phyloP scores from a whole-genome alignment of 2,329 filamentous ascomycete genomes.

The Cladobotryum mycophilum region DNA sequence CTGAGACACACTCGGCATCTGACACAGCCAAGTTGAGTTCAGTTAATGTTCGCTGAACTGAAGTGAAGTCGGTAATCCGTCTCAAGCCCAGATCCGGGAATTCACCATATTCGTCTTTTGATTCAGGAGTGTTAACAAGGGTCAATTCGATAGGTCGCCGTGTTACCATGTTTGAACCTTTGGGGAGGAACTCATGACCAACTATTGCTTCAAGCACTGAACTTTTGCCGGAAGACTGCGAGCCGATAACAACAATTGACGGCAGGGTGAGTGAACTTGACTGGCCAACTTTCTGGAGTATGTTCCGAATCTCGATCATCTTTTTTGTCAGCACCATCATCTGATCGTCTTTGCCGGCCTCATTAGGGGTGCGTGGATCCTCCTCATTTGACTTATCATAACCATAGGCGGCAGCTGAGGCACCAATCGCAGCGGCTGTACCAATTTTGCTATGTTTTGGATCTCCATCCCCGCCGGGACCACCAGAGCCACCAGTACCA shows the following conservation, averaged over 20 bases:
- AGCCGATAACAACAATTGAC: constrained; percentile 98
- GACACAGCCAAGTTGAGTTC: constrained; percentile 93
- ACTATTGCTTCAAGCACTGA: constrained; percentile 96
- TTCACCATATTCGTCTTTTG: constrained; percentile 85
- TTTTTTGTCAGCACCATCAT: constrained; percentile 99
- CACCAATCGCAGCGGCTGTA: constrained; percentile 60
- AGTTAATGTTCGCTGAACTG: constrained; percentile 88
- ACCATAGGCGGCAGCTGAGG: constrained; percentile 71
- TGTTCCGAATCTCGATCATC: constrained; percentile 97
- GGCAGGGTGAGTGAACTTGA: constrained; percentile 82
- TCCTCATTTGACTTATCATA: constrained; percentile 65
- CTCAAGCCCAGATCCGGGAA: constrained; percentile 87
- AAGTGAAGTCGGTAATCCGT: constrained; percentile 84
- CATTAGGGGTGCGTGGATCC: constrained; percentile 53
- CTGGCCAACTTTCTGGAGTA: constrained; percentile 87
- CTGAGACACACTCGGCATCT: constrained; percentile 83
- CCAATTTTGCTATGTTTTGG: constrained; percentile 55
- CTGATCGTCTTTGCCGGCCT: constrained; percentile 81
- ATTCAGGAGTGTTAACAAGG: constrained; percentile 86
- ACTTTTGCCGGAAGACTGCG: constrained; percentile 96
- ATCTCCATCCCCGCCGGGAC: constrained; percentile 41
- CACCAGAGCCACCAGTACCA: constrained; percentile 44
- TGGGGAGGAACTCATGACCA: constrained; percentile 94
- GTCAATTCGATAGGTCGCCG: constrained; percentile 92
- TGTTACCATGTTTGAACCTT: constrained; percentile 98